Base-by-base conservation (phyloP, 1,284 basidiomycete genomes). In the Microbotryomycetes sp. region DNA sequence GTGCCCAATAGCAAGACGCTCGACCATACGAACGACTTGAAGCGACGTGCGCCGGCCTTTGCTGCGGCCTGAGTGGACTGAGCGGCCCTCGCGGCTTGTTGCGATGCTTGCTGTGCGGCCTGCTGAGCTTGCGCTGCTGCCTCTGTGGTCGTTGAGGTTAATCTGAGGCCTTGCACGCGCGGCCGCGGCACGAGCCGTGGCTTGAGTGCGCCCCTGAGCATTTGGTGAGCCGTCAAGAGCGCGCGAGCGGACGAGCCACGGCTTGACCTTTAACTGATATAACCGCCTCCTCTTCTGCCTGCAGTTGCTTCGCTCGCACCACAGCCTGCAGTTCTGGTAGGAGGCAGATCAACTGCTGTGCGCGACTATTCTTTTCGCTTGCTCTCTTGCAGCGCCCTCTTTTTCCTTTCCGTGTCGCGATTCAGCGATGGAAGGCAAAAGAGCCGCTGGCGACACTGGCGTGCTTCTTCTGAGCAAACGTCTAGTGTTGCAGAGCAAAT, bases 1-100 rank as follows among this genome's bases (percentile, higher is more conserved):
- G 73, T 73, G 7, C 72, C 75, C 31, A 77, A 50, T 29, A 76
- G 56, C n/a, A 73, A 58, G 3, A 60, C 61, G 29, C 70, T 57
- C 48, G 66, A 67, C 45, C 55, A 26, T 29, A 69, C 46, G 52
- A 66, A 62, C 18, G 61, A 64, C 18, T 57, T 57, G 23, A 64
- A 27, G 26, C 59, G 49, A 27, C 54, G 23, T 15, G 57, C 53
- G 6, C 26, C 26, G 24, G 50, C 50, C 50, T 52, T 52, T 7
- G 50, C 50, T 15, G 5, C 26, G 13, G 29, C 23, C 50, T 52
- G 23, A 26, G 50, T 26, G 5, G 50, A 18, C 24, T 52, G 24
- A 52, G 24, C 50, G 15, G 50, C 50, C 15, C 28, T 7, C 18
- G 24, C 28, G 9, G 50, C 50, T 26, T 52, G 24, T 52, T 52